Conservation (phyloP, 352 stramenopile genomes). For the Blastocystis sp. region DNA sequence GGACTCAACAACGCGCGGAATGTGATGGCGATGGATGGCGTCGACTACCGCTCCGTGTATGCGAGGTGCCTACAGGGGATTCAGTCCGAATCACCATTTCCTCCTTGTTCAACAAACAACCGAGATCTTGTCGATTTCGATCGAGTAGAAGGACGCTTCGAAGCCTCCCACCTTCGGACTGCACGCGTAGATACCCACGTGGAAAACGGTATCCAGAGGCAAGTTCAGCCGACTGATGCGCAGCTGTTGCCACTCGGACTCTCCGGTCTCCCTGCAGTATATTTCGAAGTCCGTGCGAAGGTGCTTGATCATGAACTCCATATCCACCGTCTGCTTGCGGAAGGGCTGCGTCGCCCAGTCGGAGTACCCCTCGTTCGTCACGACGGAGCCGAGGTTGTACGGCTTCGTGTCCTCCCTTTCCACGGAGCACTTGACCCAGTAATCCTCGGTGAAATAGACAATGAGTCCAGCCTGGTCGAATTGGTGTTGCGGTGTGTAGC, state of each 20-base stretch:
- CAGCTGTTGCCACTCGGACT: conserved; percentile 45
- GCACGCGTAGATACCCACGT: conserved; percentile 71
- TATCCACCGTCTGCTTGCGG: conserved; percentile 52
- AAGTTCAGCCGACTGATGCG: conserved; percentile 46
- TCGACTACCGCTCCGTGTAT: conserved; percentile 23
- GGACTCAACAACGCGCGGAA: conserved; percentile 33
- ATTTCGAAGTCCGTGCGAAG: conserved; percentile 64
- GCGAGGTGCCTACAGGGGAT: background rate
- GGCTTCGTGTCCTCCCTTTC: conserved; percentile 39
- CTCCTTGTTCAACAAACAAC: conserved; percentile 37
- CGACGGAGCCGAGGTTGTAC: conserved; percentile 69
- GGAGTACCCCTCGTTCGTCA: conserved; percentile 65
- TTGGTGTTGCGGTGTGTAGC: conserved; percentile 45
- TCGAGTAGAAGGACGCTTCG: conserved; percentile 50
- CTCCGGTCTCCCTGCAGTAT: conserved; percentile 63
- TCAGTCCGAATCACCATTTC: background rate
- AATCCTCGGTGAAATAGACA: conserved; percentile 73
- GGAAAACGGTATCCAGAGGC: conserved; percentile 61
- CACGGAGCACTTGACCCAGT: conserved; percentile 71
- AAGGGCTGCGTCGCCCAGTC: conserved; percentile 73
- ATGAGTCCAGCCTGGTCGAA: conserved; percentile 71
- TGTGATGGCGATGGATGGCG: conserved; percentile 4
- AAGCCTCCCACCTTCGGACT: conserved; percentile 58
- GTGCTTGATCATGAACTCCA: conserved; percentile 75
- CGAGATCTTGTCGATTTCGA: conserved; percentile 19